Conservation (phyloP, 805 yeast genomes). For the Metschnikowia noctiluminum region DNA sequence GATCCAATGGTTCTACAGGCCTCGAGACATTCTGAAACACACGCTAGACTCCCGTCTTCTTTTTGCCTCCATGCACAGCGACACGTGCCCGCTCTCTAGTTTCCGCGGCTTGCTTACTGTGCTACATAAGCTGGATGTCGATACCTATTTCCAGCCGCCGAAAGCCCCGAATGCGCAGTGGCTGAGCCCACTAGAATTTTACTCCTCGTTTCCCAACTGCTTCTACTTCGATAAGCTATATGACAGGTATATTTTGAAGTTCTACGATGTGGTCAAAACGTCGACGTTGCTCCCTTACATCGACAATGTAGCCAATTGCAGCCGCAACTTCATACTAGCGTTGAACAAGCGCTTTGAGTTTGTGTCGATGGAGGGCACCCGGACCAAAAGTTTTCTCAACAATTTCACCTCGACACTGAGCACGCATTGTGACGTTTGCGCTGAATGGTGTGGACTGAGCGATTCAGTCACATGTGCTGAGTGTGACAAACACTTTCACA, state of each 20-base stretch:
- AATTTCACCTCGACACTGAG: constrained; percentile 52
- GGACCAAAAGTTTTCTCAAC: constrained; percentile 58
- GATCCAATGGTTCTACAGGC: constrained; percentile 90
- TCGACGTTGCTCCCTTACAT: constrained; percentile 38
- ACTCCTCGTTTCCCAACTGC: constrained; percentile 55
- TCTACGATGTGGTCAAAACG: constrained; percentile 75
- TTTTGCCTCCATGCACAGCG: constrained; percentile 83
- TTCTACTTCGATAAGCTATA: constrained; percentile 85
- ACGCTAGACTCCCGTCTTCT: constrained; percentile 70
- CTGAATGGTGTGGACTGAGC: constrained; percentile 76
- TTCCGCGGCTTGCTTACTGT: constrained; percentile 76
- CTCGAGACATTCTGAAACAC: constrained; percentile 72
- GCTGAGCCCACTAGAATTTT: constrained; percentile 42
- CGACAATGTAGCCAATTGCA: constrained; percentile 42
- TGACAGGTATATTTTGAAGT: constrained; percentile 79
- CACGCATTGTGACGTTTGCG: constrained; percentile 64
- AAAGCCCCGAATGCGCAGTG: constrained; percentile 8
- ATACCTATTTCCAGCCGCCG: constrained; percentile 30
- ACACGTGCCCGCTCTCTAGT: constrained; percentile 70
- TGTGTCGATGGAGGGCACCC: constrained; percentile 69
- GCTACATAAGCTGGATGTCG: constrained; percentile 63
- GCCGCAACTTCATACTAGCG: constrained; percentile 58
- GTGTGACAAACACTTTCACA: constrained; percentile 69
- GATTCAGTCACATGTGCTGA: constrained; percentile 80
- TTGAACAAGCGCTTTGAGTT: constrained; percentile 66